Evolutionary conservation across 2,329 filamentous ascomycete genomes (phyloP).

Genomic region (Aspergillus piperis): DNA sequence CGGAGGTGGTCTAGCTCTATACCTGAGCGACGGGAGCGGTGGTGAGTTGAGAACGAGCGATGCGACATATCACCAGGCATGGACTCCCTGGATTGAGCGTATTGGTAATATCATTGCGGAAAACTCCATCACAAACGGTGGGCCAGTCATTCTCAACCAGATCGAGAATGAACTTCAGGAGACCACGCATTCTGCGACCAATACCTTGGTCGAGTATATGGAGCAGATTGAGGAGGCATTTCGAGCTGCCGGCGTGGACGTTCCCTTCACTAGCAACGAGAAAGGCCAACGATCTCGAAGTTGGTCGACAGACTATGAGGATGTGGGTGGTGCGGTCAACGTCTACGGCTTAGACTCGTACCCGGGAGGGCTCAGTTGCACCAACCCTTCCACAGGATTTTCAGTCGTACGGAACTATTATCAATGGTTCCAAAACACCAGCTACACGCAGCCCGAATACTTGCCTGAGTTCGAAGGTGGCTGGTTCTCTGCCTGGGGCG

Average conservation of each 20-base stretch:
- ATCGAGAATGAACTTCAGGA: slow-evolving; percentile 58
- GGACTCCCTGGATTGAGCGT: slow-evolving; percentile 51
- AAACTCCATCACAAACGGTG: slow-evolving; percentile 55
- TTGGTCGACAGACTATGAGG: slow-evolving; percentile 58
- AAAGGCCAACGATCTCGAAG: slow-evolving; percentile 52
- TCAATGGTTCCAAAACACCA: slow-evolving; percentile 60
- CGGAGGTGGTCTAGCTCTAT: slow-evolving; percentile 73
- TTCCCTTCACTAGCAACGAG: slow-evolving; percentile 55
- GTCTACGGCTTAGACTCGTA: slow-evolving; percentile 39
- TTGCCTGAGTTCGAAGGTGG: slow-evolving; percentile 58
- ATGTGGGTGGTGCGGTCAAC: slow-evolving; percentile 58
- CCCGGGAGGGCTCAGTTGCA: slow-evolving; percentile 50
- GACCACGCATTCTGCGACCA: slow-evolving; percentile 43
- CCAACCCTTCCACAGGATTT: slow-evolving; percentile 52
- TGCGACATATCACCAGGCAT: slow-evolving; percentile 47
- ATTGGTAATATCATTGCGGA: slow-evolving; percentile 52
- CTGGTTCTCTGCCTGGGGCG: slow-evolving; percentile 57
- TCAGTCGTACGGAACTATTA: slow-evolving; percentile 56
- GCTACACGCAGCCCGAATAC: slow-evolving; percentile 55
- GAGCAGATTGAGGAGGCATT: slow-evolving; percentile 53
- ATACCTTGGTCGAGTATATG: slow-evolving; percentile 56
- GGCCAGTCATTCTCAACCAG: slow-evolving; percentile 55
- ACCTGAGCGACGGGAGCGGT: slow-evolving; percentile 58
- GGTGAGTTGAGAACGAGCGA: slow-evolving; percentile 41
- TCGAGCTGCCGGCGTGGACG: slow-evolving; percentile 49